Evolutionary conservation across 208 protist genomes (phyloP).

Genomic region (Kentomonas sorsogonicus): DNA sequence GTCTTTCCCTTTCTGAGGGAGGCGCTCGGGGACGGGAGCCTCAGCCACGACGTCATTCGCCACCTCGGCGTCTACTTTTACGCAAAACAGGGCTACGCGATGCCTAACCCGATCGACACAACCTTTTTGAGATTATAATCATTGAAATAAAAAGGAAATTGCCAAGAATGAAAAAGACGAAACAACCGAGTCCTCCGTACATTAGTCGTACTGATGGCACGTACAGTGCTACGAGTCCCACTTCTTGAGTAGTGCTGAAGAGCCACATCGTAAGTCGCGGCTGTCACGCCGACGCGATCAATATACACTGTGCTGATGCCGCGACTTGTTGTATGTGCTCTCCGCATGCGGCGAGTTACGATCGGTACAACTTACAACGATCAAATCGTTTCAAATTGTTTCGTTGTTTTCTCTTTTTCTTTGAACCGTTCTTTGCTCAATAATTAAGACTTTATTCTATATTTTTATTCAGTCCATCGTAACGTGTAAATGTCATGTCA

Average conservation of each 20-base stretch:
- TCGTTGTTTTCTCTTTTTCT: background rate
- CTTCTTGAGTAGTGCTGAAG: no score
- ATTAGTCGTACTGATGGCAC: no score
- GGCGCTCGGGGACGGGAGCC: slow-evolving; percentile 33
- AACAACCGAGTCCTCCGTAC: no score
- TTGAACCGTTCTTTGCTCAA: slow-evolving; percentile 3
- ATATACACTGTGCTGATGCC: no score
- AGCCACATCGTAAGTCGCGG: no score
- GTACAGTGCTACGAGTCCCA: no score
- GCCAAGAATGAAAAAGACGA: no score
- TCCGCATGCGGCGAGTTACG: background rate
- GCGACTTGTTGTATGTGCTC: no score
- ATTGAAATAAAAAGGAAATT: background rate
- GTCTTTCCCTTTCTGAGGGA: slow-evolving; percentile 72
- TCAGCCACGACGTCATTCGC: slow-evolving; percentile 52
- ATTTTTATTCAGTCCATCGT: no score
- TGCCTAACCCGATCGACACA: slow-evolving; percentile 63
- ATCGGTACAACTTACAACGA: background rate
- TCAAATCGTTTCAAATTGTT: background rate
- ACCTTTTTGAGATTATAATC: slow-evolving; percentile 8
- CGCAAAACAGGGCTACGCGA: slow-evolving; percentile 27
- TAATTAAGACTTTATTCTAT: slow-evolving; percentile 6
- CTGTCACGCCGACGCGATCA: no score
- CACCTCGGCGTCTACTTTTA: slow-evolving; percentile 67
- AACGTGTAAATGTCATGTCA: no score